Evolutionary conservation across 352 stramenopile species (phyloP).

Genomic region (Phytophthora ramorum): DNA sequence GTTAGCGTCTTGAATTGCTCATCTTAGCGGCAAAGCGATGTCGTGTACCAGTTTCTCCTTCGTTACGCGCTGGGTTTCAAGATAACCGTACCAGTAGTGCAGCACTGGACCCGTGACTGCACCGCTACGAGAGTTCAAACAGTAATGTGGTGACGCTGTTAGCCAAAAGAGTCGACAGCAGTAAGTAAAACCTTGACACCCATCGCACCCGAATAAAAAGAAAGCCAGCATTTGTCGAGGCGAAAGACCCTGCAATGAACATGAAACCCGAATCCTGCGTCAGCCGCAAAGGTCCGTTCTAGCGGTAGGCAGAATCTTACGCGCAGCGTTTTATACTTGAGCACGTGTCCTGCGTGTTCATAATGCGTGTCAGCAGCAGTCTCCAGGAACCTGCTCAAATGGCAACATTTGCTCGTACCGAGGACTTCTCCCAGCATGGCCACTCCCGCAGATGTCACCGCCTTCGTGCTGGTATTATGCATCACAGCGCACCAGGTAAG

Average conservation of each 20-base stretch:
- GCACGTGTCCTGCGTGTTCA: conserved; percentile 52
- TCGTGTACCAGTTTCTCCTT: conserved; percentile 68
- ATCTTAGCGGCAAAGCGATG: not conserved
- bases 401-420: conserved; percentile 35
- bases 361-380: not conserved
- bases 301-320: conserved; percentile 28
- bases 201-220: conserved; percentile 64
- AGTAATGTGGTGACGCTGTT: not conserved
- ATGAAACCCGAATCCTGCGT: conserved; percentile 1
- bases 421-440: conserved; percentile 73
- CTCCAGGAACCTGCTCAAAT: too few species aligned
- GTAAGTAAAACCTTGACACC: not conserved
- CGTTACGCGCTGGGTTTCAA: conserved; percentile 66
- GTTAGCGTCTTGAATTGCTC: not conserved
- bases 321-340: conserved; percentile 74
- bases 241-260: conserved; percentile 56
- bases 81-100: conserved; percentile 75
- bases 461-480: conserved; percentile 60
- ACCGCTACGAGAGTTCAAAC: conserved; percentile 31
- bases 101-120: conserved; percentile 65
- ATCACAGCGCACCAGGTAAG: not conserved
- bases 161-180: not conserved
- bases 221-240: conserved; percentile 73
- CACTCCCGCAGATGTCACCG: conserved; percentile 66
- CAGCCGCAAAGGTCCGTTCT: not conserved